Evolutionary conservation across 305 asterid genomes (phyloP).

Genomic region (Striga hermonthica): DNA sequence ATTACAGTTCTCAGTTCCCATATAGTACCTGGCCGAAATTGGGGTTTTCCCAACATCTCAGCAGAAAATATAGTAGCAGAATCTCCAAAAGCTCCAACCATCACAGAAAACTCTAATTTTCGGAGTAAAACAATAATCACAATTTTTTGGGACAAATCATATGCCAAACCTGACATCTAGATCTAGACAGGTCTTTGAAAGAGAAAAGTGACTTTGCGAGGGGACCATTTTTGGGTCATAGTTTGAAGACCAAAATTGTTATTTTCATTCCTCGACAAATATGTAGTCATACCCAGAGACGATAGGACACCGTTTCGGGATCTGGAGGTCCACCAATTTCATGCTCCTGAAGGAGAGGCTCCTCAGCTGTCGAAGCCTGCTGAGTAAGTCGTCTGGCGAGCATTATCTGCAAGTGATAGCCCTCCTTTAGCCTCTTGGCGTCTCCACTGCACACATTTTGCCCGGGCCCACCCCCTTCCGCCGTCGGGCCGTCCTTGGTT

Average conservation of each 20-base stretch:
- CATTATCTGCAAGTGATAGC: conserved; percentile 62
- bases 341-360: conserved; percentile 37
- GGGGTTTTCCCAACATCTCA: not conserved
- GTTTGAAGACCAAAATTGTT: not conserved
- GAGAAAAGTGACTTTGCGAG: not conserved
- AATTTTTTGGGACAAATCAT: too few relatives aligned
- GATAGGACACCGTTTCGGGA: conserved; percentile 60
- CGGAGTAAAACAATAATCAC: too few relatives aligned
- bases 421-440: conserved; percentile 54
- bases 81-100: too few relatives aligned
- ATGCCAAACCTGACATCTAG: too few relatives aligned
- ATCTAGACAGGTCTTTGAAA: not conserved
- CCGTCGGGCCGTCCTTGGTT: conserved; percentile 35
- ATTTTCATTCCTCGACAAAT: not conserved
- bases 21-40: not conserved
- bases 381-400: conserved; percentile 63
- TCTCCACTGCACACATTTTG: conserved; percentile 28
- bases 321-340: conserved; percentile 47
- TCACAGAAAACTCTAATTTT: not conserved
- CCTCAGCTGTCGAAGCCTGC: conserved; percentile 53
- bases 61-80: not conserved
- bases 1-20: not conserved
- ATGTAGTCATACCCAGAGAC: conserved; percentile 63
- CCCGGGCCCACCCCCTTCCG: conserved; percentile 32
- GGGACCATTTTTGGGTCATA: not conserved